Evolutionary conservation across 2,329 filamentous ascomycete species (phyloP).

Genomic region (Xylariaceae sp.): DNA sequence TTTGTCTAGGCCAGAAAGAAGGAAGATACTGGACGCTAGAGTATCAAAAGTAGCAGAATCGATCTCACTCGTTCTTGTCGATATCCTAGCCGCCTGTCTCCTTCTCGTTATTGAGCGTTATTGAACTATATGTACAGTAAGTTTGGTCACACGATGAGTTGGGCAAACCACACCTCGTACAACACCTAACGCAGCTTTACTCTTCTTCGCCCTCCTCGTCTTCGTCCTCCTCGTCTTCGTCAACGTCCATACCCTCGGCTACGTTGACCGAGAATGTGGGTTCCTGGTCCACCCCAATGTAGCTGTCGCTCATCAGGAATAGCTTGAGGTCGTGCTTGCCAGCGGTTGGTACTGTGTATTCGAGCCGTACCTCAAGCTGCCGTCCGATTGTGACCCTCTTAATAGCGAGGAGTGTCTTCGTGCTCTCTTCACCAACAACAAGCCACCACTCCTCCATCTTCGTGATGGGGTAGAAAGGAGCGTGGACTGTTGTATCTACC

Average conservation of each 20-base stretch:
- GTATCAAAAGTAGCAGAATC: neutral
- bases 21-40: neutral
- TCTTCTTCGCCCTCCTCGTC: conserved; percentile 57
- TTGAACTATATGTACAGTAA: conserved; percentile 44
- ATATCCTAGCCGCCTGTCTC: conserved; percentile 19
- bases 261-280: conserved; percentile 85
- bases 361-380: conserved; percentile 78
- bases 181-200: conserved; percentile 22
- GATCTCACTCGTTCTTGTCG: conserved; percentile 17
- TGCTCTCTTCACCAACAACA: conserved; percentile 90
- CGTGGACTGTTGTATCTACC: conserved; percentile 84
- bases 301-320: conserved; percentile 96
- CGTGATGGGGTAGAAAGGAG: conserved; percentile 88
- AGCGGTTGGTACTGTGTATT: conserved; percentile 84
- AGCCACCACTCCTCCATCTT: conserved; percentile 99
- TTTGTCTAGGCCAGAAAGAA: neutral
- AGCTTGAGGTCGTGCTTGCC: conserved; percentile 89
- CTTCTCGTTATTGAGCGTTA: conserved; percentile 24
- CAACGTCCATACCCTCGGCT: conserved; percentile 93
- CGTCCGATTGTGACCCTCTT: conserved; percentile 89
- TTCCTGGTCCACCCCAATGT: conserved; percentile 96
- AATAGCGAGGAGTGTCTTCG: conserved; percentile 86
- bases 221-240: conserved; percentile 83
- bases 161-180: conserved; percentile 35
- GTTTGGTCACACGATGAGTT: conserved; percentile 35